A percentile compares a stretch with the other conserved stretches of the same genome.
phyloP scores from a whole-genome alignment of 257 asterid genomes.

The Nicotiana otophora region DNA sequence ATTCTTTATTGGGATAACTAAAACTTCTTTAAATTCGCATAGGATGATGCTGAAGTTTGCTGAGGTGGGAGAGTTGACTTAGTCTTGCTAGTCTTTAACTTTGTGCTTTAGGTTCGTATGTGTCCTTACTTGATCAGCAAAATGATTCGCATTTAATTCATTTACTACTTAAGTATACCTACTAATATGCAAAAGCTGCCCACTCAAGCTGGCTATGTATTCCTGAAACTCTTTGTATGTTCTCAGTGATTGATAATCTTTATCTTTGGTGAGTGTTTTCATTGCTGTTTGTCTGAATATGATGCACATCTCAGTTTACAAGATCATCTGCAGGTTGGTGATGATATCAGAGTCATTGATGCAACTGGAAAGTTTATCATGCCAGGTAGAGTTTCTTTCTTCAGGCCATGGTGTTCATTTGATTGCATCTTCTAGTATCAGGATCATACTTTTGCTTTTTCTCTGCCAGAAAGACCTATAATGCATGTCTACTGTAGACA shows the following conservation, averaged over 20 bases:
- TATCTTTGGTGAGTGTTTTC: neutral
- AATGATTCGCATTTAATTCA: neutral
- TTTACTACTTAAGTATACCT: neutral
- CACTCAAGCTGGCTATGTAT: neutral
- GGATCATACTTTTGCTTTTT: neutral
- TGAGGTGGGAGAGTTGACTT: neutral
- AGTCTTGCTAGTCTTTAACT: neutral
- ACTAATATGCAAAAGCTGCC: neutral
- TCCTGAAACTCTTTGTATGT: neutral
- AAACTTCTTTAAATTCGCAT: neutral
- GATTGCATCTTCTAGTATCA: neutral
- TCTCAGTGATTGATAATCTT: neutral
- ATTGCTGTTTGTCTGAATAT: neutral
- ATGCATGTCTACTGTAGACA: neutral
- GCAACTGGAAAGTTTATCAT: slow-evolving; percentile 92
- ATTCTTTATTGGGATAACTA: neutral
- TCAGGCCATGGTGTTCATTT: slow-evolving; percentile 2
- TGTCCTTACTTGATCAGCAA: neutral
- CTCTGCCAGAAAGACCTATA: neutral
- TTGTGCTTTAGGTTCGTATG: neutral
- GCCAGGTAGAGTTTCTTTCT: slow-evolving; percentile 62
- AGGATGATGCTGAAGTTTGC: neutral
- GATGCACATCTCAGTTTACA: slow-evolving; percentile 15
- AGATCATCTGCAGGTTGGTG: slow-evolving; percentile 60
- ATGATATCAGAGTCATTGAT: slow-evolving; percentile 66